Evolutionary conservation across 148 eudicot genomes (phyloP).

Genomic region (Rhododendron simsii): DNA sequence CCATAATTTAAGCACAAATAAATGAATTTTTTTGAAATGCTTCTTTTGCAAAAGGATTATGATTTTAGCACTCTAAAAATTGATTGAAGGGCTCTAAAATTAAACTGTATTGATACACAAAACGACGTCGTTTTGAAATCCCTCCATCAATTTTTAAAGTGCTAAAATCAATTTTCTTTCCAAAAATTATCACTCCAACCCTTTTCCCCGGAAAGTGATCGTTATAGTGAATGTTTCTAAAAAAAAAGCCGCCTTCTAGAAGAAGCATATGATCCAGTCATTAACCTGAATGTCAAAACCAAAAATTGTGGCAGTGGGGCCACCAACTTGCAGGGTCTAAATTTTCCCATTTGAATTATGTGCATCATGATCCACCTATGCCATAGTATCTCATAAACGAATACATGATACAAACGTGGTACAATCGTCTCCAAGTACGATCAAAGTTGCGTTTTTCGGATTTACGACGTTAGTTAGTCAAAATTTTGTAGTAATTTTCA

Average conservation of each 20-base stretch:
- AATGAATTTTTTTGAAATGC: too few species aligned
- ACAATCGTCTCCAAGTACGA: neutral
- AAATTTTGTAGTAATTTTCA: neutral
- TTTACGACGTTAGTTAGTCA: neutral
- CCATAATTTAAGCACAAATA: too few species aligned
- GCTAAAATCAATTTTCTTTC: too few species aligned
- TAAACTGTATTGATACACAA: too few species aligned
- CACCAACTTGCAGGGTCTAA: neutral
- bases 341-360: neutral
- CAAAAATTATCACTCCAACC: neutral
- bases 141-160: too few species aligned
- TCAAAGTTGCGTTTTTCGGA: neutral
- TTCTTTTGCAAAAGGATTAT: neutral
- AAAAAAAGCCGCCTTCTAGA: neutral
- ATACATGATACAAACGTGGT: neutral
- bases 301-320: neutral
- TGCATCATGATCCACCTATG: neutral
- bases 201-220: neutral
- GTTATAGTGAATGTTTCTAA: neutral
- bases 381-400: neutral
- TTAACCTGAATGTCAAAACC: neutral
- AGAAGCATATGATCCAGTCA: neutral
- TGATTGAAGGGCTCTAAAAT: too few species aligned
- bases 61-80: too few species aligned
- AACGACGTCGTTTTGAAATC: too few species aligned